phyloP scores from a whole-genome alignment of 805 yeast genomes.

The Wickerhamomyces queroliae region DNA sequence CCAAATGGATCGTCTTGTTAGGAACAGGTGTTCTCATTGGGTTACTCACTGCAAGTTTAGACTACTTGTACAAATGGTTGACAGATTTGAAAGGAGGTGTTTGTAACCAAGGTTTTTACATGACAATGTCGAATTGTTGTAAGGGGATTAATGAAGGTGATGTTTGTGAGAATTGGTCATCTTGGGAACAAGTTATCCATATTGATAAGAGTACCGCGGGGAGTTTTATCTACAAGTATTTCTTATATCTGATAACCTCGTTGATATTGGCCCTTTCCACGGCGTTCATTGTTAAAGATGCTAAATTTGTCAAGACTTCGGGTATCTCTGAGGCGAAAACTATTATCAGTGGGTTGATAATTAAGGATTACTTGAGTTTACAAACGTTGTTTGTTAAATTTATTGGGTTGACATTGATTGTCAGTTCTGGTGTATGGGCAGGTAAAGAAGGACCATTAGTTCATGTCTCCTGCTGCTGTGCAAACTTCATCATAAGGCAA shows the following conservation, averaged over 20 bases:
- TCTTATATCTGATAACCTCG: constrained; percentile 33
- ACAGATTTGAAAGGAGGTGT: constrained; percentile 49
- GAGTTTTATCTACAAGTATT: constrained; percentile 26
- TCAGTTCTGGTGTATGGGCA: constrained; percentile 74
- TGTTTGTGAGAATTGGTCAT: constrained; percentile 27
- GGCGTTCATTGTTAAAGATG: constrained; percentile 20
- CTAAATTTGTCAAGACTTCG: constrained; percentile 39
- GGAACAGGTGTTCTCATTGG: constrained; percentile 43
- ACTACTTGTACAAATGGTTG: constrained; percentile 42
- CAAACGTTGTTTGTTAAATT: constrained; percentile 50
- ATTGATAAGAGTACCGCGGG: constrained; percentile 19
- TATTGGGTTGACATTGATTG: constrained; percentile 54
- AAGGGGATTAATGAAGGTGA: constrained; percentile 19
- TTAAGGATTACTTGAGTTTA: constrained; percentile 45
- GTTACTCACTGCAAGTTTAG: constrained; percentile 40
- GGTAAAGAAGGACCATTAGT: constrained; percentile 88
- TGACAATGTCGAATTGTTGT: constrained; percentile 27
- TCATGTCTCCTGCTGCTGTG: constrained; percentile 65
- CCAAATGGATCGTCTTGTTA: constrained; percentile 43
- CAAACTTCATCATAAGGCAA: constrained; percentile 31
- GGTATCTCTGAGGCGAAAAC: constrained; percentile 76
- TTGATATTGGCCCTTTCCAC: constrained; percentile 34
- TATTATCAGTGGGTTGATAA: constrained; percentile 58
- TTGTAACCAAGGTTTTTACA: constrained; percentile 31
- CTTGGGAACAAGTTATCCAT: constrained; percentile 26